Evolutionary conservation across 2,329 filamentous ascomycete species (phyloP).

Genomic region (Calonectria ilicicola): DNA sequence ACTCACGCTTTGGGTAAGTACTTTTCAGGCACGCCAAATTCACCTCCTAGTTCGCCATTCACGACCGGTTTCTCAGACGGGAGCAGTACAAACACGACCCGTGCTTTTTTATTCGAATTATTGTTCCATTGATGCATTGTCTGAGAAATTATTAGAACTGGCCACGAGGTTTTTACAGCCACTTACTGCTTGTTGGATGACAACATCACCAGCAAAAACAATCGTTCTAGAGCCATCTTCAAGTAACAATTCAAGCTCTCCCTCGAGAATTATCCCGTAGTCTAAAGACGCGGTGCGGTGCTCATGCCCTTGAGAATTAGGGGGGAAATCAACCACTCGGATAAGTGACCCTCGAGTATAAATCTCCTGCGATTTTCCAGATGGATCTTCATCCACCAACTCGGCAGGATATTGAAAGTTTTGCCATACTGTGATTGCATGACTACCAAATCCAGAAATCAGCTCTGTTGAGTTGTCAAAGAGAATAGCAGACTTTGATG

Average conservation of each 20-base stretch:
- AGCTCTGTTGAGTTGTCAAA: background rate
- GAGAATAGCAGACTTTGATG: background rate
- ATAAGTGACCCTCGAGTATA: background rate
- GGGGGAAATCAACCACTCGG: background rate
- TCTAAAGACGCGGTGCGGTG: conserved; percentile 1
- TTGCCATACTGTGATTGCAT: background rate
- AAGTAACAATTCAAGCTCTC: background rate
- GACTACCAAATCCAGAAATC: background rate
- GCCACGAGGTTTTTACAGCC: background rate
- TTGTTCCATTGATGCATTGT: conserved; percentile 18
- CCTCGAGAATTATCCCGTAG: background rate
- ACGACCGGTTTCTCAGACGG: background rate
- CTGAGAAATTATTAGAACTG: background rate
- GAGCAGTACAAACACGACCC: background rate
- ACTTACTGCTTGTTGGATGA: conserved; percentile 5
- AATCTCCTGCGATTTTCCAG: background rate
- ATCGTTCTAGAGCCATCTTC: background rate
- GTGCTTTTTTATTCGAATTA: background rate
- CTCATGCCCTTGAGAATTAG: background rate
- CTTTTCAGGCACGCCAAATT: background rate
- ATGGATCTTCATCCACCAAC: background rate
- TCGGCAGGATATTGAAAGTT: background rate
- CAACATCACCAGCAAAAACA: background rate
- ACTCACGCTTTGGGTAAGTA: background rate
- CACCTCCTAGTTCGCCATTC: background rate